Conservation (phyloP, 2,329 filamentous ascomycete genomes). For the Alternaria gaisen region DNA sequence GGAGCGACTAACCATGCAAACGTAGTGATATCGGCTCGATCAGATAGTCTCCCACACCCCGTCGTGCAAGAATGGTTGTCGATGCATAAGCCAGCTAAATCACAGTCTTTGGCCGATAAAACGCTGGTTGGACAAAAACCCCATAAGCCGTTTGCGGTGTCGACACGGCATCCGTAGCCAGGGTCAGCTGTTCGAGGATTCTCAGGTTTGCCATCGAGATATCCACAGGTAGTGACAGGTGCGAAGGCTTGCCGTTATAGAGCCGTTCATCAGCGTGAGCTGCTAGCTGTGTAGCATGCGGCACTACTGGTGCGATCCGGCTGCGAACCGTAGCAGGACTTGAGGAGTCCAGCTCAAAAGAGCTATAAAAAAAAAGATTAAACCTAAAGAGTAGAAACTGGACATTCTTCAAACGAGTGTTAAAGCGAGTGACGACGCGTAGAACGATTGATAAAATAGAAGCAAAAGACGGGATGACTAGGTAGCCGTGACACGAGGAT, state of each 20-base stretch:
- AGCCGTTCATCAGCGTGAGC: neutral
- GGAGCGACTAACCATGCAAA: slow-evolving; percentile 20
- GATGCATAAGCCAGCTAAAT: slow-evolving; percentile 24
- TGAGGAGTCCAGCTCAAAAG: neutral
- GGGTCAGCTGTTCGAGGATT: slow-evolving; percentile 5
- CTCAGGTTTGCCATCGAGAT: slow-evolving; percentile 18
- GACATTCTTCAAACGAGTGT: slow-evolving; percentile 2
- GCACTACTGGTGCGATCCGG: neutral
- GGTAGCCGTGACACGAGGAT: neutral
- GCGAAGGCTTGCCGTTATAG: slow-evolving; percentile 7
- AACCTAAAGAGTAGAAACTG: neutral
- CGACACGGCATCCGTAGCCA: slow-evolving; percentile 23
- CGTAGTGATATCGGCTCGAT: slow-evolving; percentile 18
- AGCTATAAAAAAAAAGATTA: slow-evolving; percentile 9
- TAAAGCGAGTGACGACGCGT: slow-evolving; percentile 2
- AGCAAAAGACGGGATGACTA: neutral
- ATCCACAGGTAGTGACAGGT: slow-evolving; percentile 23
- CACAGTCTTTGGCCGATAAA: slow-evolving; percentile 19
- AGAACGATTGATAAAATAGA: neutral
- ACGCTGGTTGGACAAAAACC: slow-evolving; percentile 27
- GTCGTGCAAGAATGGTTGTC: slow-evolving; percentile 23
- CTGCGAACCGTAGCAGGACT: neutral
- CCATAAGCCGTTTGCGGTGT: slow-evolving; percentile 28
- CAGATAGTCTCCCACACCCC: slow-evolving; percentile 25
- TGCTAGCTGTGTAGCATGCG: neutral